These are phyloP conservation scores for Venturia oleaginea DNA, from an alignment of 2,329 filamentous ascomycete genomes.

Conservation along the genomic window DNA sequence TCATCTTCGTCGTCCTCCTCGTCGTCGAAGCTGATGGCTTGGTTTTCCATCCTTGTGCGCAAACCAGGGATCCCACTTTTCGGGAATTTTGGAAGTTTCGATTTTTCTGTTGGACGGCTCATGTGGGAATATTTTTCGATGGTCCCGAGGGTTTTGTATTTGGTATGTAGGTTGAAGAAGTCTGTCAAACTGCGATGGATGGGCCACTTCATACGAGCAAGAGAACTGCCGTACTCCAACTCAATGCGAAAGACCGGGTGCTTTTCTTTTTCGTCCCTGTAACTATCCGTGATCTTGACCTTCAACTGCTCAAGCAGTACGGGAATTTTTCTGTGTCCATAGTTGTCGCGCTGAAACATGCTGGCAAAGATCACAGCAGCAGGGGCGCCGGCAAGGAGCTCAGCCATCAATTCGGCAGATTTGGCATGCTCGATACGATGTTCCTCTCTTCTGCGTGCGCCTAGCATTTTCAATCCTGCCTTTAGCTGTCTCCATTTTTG, in stretches of 20 bases:
- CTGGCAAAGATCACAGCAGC: conserved; percentile 91
- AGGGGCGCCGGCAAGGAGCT: conserved; percentile 83
- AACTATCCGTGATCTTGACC: conserved; percentile 73
- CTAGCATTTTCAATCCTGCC: conserved; percentile 70
- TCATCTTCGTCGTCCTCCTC: conserved; percentile 68
- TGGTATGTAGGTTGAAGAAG: conserved; percentile 84
- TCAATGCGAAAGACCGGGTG: conserved; percentile 88
- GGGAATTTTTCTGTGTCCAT: conserved; percentile 88
- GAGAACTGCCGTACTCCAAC: conserved; percentile 89
- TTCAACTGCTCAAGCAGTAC: conserved; percentile 93
- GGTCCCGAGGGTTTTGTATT: conserved; percentile 80
- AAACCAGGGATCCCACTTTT: conserved; percentile 75
- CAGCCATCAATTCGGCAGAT: conserved; percentile 91
- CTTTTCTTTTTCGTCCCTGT: conserved; percentile 54
- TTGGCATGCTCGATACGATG: conserved; percentile 84
- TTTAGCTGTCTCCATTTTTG: conserved; percentile 93
- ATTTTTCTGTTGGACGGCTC: conserved; percentile 46
- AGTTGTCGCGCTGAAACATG: conserved; percentile 96
- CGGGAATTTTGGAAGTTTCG: conserved; percentile 84
- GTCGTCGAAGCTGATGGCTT: conserved; percentile 34
- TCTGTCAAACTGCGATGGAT: conserved; percentile 80
- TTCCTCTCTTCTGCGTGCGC: conserved; percentile 73
- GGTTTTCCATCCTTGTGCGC: conserved; percentile 59
- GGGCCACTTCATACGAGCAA: conserved; percentile 94
- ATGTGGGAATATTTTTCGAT: conserved; percentile 59